Percentiles rank a stretch among this genome's conserved stretches.
These are phyloP conservation scores for Anthoceros angustus DNA, from an alignment of 225 moss, liverwort and hornwort genomes.

Conservation along the genomic window DNA sequence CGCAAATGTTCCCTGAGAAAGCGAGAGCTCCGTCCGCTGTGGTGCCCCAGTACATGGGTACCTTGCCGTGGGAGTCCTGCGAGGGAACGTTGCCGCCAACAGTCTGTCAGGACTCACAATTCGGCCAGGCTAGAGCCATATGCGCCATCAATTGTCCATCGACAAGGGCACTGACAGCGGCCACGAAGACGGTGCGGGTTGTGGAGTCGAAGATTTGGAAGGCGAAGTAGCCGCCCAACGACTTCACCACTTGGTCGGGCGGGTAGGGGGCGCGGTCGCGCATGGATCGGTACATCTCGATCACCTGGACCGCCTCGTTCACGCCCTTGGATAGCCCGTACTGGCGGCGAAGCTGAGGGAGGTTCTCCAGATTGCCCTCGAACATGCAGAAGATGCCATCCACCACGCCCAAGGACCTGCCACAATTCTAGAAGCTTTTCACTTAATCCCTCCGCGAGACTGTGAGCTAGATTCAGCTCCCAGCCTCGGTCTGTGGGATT, in stretches of 20 bases:
- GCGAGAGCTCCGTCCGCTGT: conserved; percentile 54
- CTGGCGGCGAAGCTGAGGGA: conserved; percentile 48
- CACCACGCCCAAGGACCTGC: conserved; percentile 49
- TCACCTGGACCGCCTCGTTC: conserved; percentile 56
- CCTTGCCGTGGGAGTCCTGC: conserved; percentile 61
- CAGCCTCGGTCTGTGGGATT: neutral
- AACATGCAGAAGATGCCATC: conserved; percentile 86
- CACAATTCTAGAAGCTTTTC: neutral
- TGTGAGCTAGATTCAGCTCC: no score
- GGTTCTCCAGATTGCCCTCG: conserved; percentile 66
- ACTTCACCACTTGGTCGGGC: conserved; percentile 77
- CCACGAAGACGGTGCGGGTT: conserved; percentile 46
- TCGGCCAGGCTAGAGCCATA: no score
- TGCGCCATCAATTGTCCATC: neutral
- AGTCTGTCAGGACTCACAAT: neutral
- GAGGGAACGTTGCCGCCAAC: neutral
- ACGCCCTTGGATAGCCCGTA: conserved; percentile 55
- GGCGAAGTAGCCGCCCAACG: conserved; percentile 46
- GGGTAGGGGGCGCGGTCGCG: conserved; percentile 87
- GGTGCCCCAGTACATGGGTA: conserved; percentile 74
- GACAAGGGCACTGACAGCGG: conserved; percentile 35
- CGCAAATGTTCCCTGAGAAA: conserved; percentile 50
- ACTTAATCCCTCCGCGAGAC: no score
- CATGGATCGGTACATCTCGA: conserved; percentile 69
- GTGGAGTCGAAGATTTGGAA: conserved; percentile 76